A percentile compares a stretch with the other conserved stretches of the same genome.
Evolutionary conservation across 345 rosid genomes (phyloP).

Genomic region (Eucalyptus rudis): DNA sequence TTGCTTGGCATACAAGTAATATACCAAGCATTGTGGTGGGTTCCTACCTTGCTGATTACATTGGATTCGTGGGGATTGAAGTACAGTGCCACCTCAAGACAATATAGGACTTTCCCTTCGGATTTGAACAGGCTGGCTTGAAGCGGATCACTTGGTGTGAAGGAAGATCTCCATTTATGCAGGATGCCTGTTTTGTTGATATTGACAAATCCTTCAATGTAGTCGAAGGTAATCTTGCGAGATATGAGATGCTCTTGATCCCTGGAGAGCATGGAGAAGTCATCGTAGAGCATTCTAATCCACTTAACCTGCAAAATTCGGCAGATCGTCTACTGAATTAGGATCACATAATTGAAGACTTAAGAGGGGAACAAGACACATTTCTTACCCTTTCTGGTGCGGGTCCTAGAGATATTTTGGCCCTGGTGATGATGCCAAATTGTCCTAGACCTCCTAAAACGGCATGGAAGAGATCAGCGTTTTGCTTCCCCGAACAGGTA

Average conservation of each 20-base stretch:
- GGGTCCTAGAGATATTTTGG: conserved; percentile 61
- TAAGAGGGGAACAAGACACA: background rate
- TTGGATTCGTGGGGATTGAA: conserved; percentile 42
- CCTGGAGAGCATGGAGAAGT: conserved; percentile 58
- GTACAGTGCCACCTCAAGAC: conserved; percentile 78
- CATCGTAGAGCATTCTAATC: conserved; percentile 82
- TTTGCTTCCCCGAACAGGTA: conserved; percentile 65
- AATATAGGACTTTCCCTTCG: conserved; percentile 70
- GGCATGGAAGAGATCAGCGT: conserved; percentile 72
- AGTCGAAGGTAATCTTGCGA: conserved; percentile 47
- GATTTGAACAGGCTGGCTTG: conserved; percentile 64
- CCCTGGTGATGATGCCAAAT: conserved; percentile 86
- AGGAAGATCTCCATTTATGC: conserved; percentile 76
- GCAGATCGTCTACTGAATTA: background rate
- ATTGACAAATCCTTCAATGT: conserved; percentile 80
- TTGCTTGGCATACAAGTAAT: background rate
- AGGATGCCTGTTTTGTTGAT: conserved; percentile 74
- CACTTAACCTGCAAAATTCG: conserved; percentile 62
- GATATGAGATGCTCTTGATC: conserved; percentile 85
- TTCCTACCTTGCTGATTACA: conserved; percentile 34
- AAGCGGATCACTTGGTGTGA: conserved; percentile 54
- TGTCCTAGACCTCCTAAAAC: conserved; percentile 98
- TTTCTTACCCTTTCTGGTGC: conserved; percentile 53
- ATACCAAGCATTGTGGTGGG: background rate
- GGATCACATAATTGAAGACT: background rate